A percentile compares a stretch with the other conserved stretches of the same genome.
Conservation (phyloP, 2,329 filamentous ascomycete species). For the Diaporthe sp. region DNA sequence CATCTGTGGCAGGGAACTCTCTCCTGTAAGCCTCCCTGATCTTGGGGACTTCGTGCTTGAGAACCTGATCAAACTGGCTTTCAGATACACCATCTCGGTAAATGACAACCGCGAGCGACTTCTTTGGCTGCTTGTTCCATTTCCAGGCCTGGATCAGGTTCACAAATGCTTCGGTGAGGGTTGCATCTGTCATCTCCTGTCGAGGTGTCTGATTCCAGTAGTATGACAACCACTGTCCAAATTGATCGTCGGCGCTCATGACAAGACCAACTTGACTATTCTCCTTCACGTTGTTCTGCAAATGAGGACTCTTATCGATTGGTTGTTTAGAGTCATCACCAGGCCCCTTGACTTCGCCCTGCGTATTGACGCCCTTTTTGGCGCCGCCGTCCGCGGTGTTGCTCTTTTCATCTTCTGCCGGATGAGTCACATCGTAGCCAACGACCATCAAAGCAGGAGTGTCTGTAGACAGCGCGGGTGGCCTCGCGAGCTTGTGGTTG, state of each 20-base stretch:
- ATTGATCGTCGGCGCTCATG: constrained; percentile 75
- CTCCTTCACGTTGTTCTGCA: too few relatives aligned
- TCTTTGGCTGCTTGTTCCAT: constrained; percentile 71
- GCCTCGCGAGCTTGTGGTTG: constrained; percentile 71
- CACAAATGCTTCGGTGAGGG: constrained; percentile 71
- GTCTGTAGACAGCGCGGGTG: too few relatives aligned
- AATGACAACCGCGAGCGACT: constrained; percentile 85
- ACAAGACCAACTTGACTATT: constrained; percentile 88
- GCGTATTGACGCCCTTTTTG: constrained; percentile 58
- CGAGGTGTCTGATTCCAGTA: constrained; percentile 74
- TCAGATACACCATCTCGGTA: constrained; percentile 94
- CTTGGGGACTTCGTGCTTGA: constrained; percentile 75
- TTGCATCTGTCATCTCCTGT: constrained; percentile 77
- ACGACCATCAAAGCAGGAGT: too few relatives aligned
- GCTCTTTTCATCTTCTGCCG: constrained; percentile 66
- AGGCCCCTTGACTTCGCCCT: too few relatives aligned
- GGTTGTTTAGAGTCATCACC: too few relatives aligned
- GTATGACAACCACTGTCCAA: constrained; percentile 85
- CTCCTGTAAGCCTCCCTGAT: constrained; percentile 75
- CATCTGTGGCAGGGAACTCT: constrained; percentile 51
- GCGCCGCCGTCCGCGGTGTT: constrained; percentile 51
- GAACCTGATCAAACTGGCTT: constrained; percentile 79
- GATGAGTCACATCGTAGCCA: constrained; percentile 91
- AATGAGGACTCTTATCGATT: too few relatives aligned
- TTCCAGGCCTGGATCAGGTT: constrained; percentile 78